Conservation (phyloP, 208 protist species). For the Phytomonas sp. region DNA sequence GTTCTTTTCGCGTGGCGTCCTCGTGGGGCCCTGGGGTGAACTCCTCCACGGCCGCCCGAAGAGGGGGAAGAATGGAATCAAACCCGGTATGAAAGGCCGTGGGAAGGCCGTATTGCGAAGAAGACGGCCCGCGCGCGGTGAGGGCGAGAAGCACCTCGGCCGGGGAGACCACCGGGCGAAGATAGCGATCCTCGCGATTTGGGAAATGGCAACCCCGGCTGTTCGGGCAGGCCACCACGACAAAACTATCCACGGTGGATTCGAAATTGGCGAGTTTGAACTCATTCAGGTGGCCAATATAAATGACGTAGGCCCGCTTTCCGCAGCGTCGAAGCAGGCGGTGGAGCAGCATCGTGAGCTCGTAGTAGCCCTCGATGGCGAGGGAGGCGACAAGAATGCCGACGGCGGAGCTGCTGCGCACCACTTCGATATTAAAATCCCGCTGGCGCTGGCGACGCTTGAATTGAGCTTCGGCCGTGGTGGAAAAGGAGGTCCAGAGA, state of each 20-base stretch:
- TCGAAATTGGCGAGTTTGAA: constrained; percentile 90
- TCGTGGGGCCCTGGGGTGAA: too few relatives aligned
- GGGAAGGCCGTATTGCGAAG: constrained; percentile 40
- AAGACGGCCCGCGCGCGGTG: constrained; percentile 15
- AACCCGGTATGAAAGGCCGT: constrained; percentile 61
- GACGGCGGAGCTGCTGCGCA: constrained; percentile 65
- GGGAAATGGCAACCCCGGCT: constrained; percentile 69
- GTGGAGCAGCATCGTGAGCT: constrained; percentile 62
- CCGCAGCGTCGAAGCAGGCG: constrained; percentile 49
- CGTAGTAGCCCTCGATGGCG: constrained; percentile 74
- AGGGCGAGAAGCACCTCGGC: constrained; percentile 80
- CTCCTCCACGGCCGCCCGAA: constrained; percentile 15
- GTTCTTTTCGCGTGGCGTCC: too few relatives aligned
- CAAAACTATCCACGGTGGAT: constrained; percentile 85
- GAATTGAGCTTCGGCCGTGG: constrained; percentile 17
- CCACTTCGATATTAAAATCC: constrained; percentile 69
- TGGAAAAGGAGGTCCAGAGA: constrained; percentile 14
- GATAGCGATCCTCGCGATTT: constrained; percentile 57
- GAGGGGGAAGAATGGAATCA: constrained; percentile 23
- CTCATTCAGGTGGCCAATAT: constrained; percentile 88
- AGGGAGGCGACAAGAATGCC: constrained; percentile 84
- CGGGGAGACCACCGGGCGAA: constrained; percentile 86
- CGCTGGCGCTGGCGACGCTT: constrained; percentile 60
- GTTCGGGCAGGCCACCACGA: constrained; percentile 79
- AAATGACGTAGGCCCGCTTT: constrained; percentile 84